phyloP scores from a whole-genome alignment of 2,329 filamentous ascomycete genomes.

The Fusarium buharicum region DNA sequence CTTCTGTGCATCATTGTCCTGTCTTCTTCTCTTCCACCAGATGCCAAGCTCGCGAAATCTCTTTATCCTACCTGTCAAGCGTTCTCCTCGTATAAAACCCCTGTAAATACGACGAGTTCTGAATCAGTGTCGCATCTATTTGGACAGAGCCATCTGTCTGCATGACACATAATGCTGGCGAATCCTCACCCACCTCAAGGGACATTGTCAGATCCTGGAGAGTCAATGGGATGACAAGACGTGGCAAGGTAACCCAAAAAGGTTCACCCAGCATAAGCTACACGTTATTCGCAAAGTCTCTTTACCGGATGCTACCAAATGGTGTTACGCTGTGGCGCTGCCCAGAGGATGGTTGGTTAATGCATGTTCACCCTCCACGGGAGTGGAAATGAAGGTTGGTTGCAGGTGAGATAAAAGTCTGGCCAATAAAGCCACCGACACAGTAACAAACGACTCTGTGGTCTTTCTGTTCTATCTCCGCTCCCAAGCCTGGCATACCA shows the following conservation, averaged over 20 bases:
- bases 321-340: not conserved
- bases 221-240: constrained; percentile 22
- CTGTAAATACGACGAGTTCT: constrained; percentile 1
- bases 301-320: constrained; percentile 3
- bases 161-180: not conserved
- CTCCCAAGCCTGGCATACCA: not conserved
- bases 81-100: not conserved
- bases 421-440: not conserved
- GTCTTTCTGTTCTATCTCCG: not conserved
- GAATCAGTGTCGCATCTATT: constrained; percentile 1
- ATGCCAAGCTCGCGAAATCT: not conserved
- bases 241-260: constrained; percentile 3
- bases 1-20: constrained; percentile 2
- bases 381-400: constrained; percentile 6
- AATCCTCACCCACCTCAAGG: not conserved
- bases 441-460: not conserved
- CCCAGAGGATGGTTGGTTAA: constrained; percentile 7
- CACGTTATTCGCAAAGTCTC: not conserved
- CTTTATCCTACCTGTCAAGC: not conserved
- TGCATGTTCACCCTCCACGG: constrained; percentile 22
- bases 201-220: constrained; percentile 1
- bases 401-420: constrained; percentile 10
- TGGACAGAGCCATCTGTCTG: not conserved
- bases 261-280: not conserved
- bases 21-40: not conserved